These are phyloP conservation scores for Saccharomyces hybrid DNA, from an alignment of 1,139 yeast genomes.

Conservation along the genomic window DNA sequence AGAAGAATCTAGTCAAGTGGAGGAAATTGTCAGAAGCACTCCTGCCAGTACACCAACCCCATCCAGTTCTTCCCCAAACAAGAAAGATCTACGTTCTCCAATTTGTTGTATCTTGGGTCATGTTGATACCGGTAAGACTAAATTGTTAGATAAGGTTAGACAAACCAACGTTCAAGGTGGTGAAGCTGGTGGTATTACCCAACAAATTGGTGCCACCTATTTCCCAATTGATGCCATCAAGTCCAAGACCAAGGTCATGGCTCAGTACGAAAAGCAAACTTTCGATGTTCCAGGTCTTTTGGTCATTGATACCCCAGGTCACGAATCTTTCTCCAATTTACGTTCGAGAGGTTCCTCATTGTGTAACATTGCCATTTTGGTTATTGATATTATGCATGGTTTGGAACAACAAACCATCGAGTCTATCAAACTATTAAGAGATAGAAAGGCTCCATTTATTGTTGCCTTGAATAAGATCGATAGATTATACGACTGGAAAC, in stretches of 20 bases:
- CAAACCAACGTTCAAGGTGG: slow-evolving; percentile 99
- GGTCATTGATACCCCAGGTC: slow-evolving; percentile 98
- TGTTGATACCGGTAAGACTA: slow-evolving; percentile 99
- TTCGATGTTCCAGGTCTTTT: slow-evolving; percentile 95
- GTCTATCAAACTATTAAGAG: slow-evolving; percentile 83
- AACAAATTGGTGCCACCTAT: slow-evolving; percentile 98
- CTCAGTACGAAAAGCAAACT: slow-evolving; percentile 70
- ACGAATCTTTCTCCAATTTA: slow-evolving; percentile 95
- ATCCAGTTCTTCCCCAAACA: slow-evolving; percentile 19
- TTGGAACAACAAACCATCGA: slow-evolving; percentile 95
- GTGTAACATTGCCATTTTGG: slow-evolving; percentile 97
- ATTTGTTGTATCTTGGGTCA: slow-evolving; percentile 98
- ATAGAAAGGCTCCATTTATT: slow-evolving; percentile 94
- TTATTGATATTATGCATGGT: slow-evolving; percentile 98
- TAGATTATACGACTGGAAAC: slow-evolving; percentile 91
- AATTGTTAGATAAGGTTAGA: slow-evolving; percentile 89
- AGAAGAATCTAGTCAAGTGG: slow-evolving; percentile 2
- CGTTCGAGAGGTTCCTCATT: slow-evolving; percentile 98
- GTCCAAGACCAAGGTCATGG: slow-evolving; percentile 87
- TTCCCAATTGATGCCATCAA: slow-evolving; percentile 94
- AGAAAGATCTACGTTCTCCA: slow-evolving; percentile 79
- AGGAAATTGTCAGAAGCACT: slow-evolving; percentile 19
- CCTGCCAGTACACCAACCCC: slow-evolving; percentile 23
- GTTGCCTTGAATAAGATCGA: slow-evolving; percentile 97
- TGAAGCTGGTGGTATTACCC: slow-evolving; percentile 99